Base-by-base conservation (phyloP, 495 filamentous ascomycete genomes). In the Penicillium cosmopolitanum region DNA sequence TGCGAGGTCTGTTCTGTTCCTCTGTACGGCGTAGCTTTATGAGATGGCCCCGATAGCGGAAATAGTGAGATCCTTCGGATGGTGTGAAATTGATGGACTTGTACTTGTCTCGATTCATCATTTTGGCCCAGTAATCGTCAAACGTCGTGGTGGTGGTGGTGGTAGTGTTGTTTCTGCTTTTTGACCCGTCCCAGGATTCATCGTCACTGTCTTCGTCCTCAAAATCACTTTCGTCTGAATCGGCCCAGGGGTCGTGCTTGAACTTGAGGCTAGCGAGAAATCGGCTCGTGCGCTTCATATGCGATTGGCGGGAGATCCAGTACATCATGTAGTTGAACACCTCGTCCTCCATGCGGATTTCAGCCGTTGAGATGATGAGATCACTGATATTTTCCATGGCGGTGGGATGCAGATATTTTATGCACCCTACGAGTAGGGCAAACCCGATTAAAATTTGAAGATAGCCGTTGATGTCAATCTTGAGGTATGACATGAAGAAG, bases 381-480 rank as follows among this genome's bases (percentile, higher is more conserved):
- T 62, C 43, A 16, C 50, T 46, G 56, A 70, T 57, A 11, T 64
- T 50, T 0, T 68, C 64, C 66, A 66, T 78, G 19, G 81, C 28
- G 57, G 78, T 75, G 5, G 74, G 42, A n/a, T 44, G n/a, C 2
- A 44, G 7, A 9, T n/a, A 18, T 8, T n/a, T 16, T 16, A 44
- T 44, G 5, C 72, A 71, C 6, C 84, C 80, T 15, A 66, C 74
- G 19, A 87, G 43, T 44, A 76, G 72, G 25, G 81, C 78, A 5
- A 75, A 21, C 4, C 82, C 64, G 4, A 89, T 55, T 0, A 89
- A 62, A 8, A 85, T 66, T 1, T 87, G 87, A 40, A 92, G 80
- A 68, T 90, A 85, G 18, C 85, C 50, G 55, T 84, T 87, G 15
- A 91, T 75, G 65, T 94, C 89, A 68, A 94, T 78, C 51, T 85